Evolutionary conservation across 2,329 filamentous ascomycete genomes (phyloP), one percentile per base, ranked within the genome.

Genomic region (Exophiala viscosa): DNA sequence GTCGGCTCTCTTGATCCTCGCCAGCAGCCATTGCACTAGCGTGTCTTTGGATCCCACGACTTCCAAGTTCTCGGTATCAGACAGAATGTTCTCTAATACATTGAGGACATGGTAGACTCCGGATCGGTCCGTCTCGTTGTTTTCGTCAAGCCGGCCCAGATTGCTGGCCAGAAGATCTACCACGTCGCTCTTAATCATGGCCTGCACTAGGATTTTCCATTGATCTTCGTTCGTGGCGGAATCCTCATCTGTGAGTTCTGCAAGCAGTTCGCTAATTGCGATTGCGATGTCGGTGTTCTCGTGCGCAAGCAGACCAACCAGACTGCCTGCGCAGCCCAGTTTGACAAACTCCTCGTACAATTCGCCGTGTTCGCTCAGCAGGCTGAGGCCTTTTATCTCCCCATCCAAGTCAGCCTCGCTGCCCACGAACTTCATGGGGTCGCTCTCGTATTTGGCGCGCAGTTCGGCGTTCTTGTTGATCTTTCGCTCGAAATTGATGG

Each of bases 211-310:
- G 1, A 72, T 76, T 55, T 87, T 82, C 90, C 91, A 96, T 64
- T 96, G 84, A 50, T 82, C 82, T 62, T 90, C 85, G 54, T 86
- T 83, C 2, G 88, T 89, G 38, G 85, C 79, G 2, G 96, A 89
- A 65, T 97, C 92, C 67, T 99, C 91, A 64, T 97, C 93, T 11
- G 90, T 95, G 61, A 97, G 75, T 72, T 99, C 93, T 50, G 83
- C 85, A 45, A 99, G 82, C 42, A 96, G 88, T 72, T 97, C 88
- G 45, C 96, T 85, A 0, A 87, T 88, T 58, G 87, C 88, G 63
- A 97, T 95, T 9, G 93, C 90, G 60, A 99, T 95, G 66, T 99
- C 93, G 0, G 91, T 92, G 68, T 99, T 99, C 64, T 99, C 93
- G 68, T 99, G 93, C 13, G 92, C 86, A 44, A 99, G 75, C 47